phyloP scores from a whole-genome alignment of 768 basidiomycete genomes.

The Podaxis mareebaensis region DNA sequence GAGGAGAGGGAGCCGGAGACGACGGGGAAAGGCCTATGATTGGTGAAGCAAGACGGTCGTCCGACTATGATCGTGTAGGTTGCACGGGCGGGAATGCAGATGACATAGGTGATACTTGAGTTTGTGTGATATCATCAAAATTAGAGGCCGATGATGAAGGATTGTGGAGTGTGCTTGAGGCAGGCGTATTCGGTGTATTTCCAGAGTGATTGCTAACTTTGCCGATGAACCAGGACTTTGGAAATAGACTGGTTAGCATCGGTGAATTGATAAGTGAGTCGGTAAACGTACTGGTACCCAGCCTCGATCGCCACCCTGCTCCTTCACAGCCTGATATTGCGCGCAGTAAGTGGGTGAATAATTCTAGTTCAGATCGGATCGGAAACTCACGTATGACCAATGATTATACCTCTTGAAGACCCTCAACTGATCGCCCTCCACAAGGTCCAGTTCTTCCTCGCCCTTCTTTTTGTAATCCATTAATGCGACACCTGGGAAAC shows the following conservation, averaged over 20 bases:
- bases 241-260: constrained; percentile 15
- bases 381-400: constrained; percentile 81
- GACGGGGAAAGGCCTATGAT: not conserved
- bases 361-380: constrained; percentile 20
- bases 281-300: constrained; percentile 81
- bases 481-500: constrained; percentile 92
- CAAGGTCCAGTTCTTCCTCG: constrained; percentile 86
- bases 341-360: constrained; percentile 17
- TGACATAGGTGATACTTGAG: constrained; percentile 77
- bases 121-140: constrained; percentile 43
- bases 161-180: constrained; percentile 35
- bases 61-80: constrained; percentile 23
- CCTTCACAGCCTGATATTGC: constrained; percentile 77
- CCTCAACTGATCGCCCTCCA: constrained; percentile 84
- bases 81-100: constrained; percentile 71
- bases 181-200: constrained; percentile 47
- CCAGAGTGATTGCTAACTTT: constrained; percentile 62
- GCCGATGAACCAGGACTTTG: constrained; percentile 91
- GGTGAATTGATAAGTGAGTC: constrained; percentile 5
- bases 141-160: constrained; percentile 25
- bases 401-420: constrained; percentile 99
- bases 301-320: constrained; percentile 89
- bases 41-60: not conserved
- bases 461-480: constrained; percentile 97
- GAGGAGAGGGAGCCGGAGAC: not conserved